phyloP scores from a whole-genome alignment of 2,329 filamentous ascomycete genomes.

The Aspergillus cejpii region DNA sequence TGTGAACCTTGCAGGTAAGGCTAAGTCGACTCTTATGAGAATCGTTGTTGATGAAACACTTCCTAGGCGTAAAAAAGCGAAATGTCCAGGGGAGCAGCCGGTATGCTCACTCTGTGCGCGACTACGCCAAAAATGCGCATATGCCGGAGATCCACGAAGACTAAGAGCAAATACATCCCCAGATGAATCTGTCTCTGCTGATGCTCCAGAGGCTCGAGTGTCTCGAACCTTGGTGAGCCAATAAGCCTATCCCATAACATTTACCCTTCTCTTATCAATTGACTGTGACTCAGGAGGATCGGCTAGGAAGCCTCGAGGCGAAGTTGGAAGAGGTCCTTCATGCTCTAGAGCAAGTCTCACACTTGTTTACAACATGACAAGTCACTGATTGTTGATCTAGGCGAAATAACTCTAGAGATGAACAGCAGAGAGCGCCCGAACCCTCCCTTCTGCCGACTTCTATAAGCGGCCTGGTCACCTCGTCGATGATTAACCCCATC shows the following conservation, averaged over 20 bases:
- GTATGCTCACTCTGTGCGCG: conserved; percentile 46
- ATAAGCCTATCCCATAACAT: background rate
- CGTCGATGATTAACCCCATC: conserved; percentile 12
- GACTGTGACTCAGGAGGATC: conserved; percentile 23
- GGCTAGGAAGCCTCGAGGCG: conserved; percentile 30
- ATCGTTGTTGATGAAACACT: conserved; percentile 6
- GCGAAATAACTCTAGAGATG: conserved; percentile 13
- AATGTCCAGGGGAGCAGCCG: conserved; percentile 48
- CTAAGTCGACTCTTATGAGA: background rate
- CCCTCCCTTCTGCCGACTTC: conserved; percentile 8
- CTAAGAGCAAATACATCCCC: conserved; percentile 9
- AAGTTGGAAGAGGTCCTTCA: conserved; percentile 33
- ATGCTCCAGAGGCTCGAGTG: conserved; percentile 7
- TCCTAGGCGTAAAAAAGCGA: conserved; percentile 46
- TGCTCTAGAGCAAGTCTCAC: conserved; percentile 24
- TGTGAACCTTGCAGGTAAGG: conserved; percentile 40
- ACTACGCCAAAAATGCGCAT: conserved; percentile 44
- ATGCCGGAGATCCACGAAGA: conserved; percentile 34
- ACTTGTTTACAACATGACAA: conserved; percentile 1
- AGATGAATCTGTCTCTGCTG: conserved; percentile 6
- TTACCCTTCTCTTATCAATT: background rate
- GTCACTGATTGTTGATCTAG: conserved; percentile 5
- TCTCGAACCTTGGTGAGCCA: conserved; percentile 19
- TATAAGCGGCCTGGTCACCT: conserved; percentile 5
- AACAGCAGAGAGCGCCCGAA: conserved; percentile 3